Evolutionary conservation across 2,329 filamentous ascomycete species (phyloP).

Genomic region (Tolypocladium pustulatum): DNA sequence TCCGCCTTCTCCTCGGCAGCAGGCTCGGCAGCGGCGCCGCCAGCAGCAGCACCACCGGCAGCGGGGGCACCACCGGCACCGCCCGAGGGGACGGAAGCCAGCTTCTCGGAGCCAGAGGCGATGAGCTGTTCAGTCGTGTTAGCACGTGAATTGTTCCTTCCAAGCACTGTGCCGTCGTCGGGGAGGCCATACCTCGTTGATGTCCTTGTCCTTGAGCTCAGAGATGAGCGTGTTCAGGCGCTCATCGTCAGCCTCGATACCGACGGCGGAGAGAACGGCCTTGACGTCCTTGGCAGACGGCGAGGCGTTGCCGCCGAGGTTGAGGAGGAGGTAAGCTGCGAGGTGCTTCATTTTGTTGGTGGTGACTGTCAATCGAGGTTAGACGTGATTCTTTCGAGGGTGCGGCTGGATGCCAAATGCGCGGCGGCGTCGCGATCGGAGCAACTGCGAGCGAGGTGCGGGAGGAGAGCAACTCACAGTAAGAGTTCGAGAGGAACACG

Average conservation of each 20-base stretch:
- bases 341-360: conserved; percentile 94
- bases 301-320: conserved; percentile 82
- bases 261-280: conserved; percentile 81
- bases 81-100: conserved; percentile 93
- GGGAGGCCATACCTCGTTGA: conserved; percentile 66
- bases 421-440: not conserved
- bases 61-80: conserved; percentile 65
- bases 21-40: conserved; percentile 54
- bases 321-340: conserved; percentile 96
- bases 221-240: conserved; percentile 78
- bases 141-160: conserved; percentile 4
- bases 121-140: conserved; percentile 57
- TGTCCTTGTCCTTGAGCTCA: conserved; percentile 86
- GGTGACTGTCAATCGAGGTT: conserved; percentile 20
- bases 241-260: conserved; percentile 84
- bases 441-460: not conserved
- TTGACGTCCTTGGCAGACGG: conserved; percentile 83
- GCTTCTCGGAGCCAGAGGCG: conserved; percentile 78
- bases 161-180: not conserved
- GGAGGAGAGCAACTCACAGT: conserved; percentile 22
- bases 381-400: conserved; percentile 11
- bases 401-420: not conserved
- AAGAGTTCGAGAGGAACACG: conserved; percentile 51
- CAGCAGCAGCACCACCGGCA: conserved; percentile 57
- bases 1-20: conserved; percentile 63